Conservation (phyloP, 805 yeast species). For the Wickerhamomyces pijperi region DNA sequence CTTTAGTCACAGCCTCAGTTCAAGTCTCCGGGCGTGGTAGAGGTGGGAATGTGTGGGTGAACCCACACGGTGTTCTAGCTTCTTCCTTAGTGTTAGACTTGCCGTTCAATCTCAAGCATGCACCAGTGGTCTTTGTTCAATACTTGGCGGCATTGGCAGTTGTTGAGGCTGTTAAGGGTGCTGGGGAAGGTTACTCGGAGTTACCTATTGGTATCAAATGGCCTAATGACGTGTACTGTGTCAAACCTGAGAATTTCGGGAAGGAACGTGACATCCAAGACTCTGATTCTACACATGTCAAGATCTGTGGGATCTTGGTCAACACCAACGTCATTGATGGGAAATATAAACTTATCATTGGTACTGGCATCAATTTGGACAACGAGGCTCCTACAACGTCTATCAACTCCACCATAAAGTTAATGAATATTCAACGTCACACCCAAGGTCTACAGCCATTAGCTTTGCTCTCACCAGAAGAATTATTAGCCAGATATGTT, state of each 20-base stretch:
- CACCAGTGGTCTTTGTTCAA: conserved; percentile 75
- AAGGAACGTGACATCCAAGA: conserved; percentile 31
- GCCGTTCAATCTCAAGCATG: conserved; percentile 28
- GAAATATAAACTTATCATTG: conserved; percentile 60
- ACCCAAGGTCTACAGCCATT: conserved; percentile 22
- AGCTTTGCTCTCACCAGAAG: conserved; percentile 26
- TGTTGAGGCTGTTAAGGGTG: conserved; percentile 60
- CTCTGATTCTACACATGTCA: conserved; percentile 56
- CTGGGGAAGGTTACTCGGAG: conserved; percentile 53
- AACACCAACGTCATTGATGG: conserved; percentile 60
- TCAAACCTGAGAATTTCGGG: conserved; percentile 50
- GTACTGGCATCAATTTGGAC: conserved; percentile 77
- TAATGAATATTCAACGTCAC: conserved; percentile 43
- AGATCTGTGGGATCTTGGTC: conserved; percentile 76
- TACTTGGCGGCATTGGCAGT: conserved; percentile 76
- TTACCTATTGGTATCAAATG: conserved; percentile 81
- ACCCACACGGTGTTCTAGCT: conserved; percentile 87
- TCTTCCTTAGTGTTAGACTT: conserved; percentile 60
- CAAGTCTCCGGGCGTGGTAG: conserved; percentile 92
- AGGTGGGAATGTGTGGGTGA: conserved; percentile 91
- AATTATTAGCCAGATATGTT: conserved; percentile 57
- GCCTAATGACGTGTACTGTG: conserved; percentile 89
- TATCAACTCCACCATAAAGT: conserved; percentile 54
- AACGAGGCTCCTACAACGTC: conserved; percentile 92
- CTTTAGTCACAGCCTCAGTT: conserved; percentile 56